Evolutionary conservation across 495 filamentous ascomycete species (phyloP).

Genomic region (Pseudotulostoma volvatum): DNA sequence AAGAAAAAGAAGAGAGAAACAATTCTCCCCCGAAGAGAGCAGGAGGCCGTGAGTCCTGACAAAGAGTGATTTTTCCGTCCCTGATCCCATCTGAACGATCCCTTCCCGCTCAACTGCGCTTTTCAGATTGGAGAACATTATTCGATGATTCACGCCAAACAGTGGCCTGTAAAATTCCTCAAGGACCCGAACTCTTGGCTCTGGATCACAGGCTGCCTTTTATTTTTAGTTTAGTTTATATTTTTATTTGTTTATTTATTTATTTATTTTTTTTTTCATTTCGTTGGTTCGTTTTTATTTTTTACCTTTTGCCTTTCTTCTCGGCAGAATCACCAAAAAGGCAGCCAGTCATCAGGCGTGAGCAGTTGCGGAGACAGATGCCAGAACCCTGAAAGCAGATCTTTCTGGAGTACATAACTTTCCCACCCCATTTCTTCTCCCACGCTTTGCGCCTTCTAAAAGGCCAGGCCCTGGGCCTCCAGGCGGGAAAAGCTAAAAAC

Average conservation of each 20-base stretch:
- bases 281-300: not conserved
- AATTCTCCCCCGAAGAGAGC: too few species aligned
- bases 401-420: not conserved
- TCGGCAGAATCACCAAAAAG: not conserved
- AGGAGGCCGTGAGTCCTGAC: too few species aligned
- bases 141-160: not conserved
- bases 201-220: too few species aligned
- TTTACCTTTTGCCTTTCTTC: not conserved
- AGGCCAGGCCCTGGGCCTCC: not conserved
- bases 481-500: not conserved
- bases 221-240: too few species aligned
- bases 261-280: not conserved
- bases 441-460: not conserved
- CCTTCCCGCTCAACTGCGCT: not conserved
- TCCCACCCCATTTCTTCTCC: not conserved
- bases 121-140: not conserved
- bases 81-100: not conserved
- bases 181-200: not conserved
- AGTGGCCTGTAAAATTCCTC: not conserved
- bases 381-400: not conserved
- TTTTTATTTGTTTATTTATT: not conserved
- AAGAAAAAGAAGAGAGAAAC: conserved; percentile 6
- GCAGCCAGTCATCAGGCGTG: not conserved
- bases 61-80: not conserved
- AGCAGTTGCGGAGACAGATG: not conserved